Evolutionary conservation across 2,329 filamentous ascomycete species (phyloP).

Genomic region (Macrophomina tecta): DNA sequence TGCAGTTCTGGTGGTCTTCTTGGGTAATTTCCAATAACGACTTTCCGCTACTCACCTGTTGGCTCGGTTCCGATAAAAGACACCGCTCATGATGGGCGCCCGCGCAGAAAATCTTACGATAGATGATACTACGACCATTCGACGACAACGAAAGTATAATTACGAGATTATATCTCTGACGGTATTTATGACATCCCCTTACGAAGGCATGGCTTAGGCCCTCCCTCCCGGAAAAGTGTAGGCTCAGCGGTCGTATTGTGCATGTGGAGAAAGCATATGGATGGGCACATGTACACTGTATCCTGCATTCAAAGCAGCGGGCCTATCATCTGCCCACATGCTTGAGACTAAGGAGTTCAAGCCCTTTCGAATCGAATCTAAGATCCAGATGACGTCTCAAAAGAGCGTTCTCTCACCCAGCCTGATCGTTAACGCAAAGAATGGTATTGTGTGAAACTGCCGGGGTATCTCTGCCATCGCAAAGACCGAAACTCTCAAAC

Average conservation of each 20-base stretch:
- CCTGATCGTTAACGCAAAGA: not conserved
- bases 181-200: not conserved
- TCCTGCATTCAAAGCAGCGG: too few relatives aligned
- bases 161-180: not conserved
- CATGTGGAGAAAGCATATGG: not conserved
- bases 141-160: not conserved
- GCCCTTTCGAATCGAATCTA: too few relatives aligned
- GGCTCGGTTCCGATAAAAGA: not conserved
- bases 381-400: too few relatives aligned
- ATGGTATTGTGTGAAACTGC: not conserved
- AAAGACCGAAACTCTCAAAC: constrained; percentile 4
- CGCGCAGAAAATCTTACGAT: not conserved
- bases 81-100: not conserved
- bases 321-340: too few relatives aligned
- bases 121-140: not conserved
- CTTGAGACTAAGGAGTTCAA: too few relatives aligned
- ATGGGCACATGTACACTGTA: not conserved
- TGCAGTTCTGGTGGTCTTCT: constrained; percentile 29
- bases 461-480: constrained; percentile 17
- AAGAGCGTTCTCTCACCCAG: too few relatives aligned
- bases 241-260: not conserved
- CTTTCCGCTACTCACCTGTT: not conserved
- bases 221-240: not conserved
- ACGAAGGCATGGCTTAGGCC: not conserved
- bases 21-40: constrained; percentile 25